Percentiles rank a stretch among this genome's conserved stretches.
Conservation (phyloP, 345 rosid genomes). For the Brassica juncea region DNA sequence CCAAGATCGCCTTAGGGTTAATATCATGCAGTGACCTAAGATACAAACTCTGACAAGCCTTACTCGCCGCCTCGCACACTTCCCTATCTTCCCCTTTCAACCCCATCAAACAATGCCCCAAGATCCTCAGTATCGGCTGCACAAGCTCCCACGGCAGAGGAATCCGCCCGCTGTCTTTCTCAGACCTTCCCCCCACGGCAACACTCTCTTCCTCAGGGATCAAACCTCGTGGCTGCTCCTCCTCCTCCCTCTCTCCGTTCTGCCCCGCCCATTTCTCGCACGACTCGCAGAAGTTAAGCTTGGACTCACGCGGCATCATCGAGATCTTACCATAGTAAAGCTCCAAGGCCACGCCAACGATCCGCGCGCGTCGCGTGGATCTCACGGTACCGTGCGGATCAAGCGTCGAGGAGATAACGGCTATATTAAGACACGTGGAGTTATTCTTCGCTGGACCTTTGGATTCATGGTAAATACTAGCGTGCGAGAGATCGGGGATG, state of each 20-base stretch:
- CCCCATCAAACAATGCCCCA: conserved; percentile 76
- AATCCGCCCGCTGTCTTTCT: conserved; percentile 41
- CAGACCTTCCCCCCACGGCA: conserved; percentile 7
- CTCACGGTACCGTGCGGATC: conserved; percentile 81
- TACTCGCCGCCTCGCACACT: conserved; percentile 46
- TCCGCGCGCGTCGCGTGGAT: conserved; percentile 69
- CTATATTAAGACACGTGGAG: conserved; percentile 59
- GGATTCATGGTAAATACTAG: conserved; percentile 73
- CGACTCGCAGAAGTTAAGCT: conserved; percentile 72
- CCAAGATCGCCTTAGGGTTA: conserved; percentile 68
- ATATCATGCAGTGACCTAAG: conserved; percentile 63
- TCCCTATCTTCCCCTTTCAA: conserved; percentile 34
- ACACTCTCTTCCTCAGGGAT: conserved; percentile 8
- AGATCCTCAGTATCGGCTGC: conserved; percentile 73
- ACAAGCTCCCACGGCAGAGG: conserved; percentile 76
- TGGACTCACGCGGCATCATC: conserved; percentile 58
- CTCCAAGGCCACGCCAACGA: conserved; percentile 77
- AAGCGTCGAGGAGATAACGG: conserved; percentile 61
- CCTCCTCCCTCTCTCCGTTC: conserved; percentile 32
- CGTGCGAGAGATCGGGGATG: conserved; percentile 70
- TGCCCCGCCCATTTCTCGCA: conserved; percentile 66
- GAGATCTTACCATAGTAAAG: conserved; percentile 60
- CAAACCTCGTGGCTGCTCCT: neutral
- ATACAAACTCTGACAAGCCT: conserved; percentile 62
- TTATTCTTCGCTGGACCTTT: conserved; percentile 42